Base-by-base conservation (phyloP, 805 yeast genomes). In the Candida bentonensis region DNA sequence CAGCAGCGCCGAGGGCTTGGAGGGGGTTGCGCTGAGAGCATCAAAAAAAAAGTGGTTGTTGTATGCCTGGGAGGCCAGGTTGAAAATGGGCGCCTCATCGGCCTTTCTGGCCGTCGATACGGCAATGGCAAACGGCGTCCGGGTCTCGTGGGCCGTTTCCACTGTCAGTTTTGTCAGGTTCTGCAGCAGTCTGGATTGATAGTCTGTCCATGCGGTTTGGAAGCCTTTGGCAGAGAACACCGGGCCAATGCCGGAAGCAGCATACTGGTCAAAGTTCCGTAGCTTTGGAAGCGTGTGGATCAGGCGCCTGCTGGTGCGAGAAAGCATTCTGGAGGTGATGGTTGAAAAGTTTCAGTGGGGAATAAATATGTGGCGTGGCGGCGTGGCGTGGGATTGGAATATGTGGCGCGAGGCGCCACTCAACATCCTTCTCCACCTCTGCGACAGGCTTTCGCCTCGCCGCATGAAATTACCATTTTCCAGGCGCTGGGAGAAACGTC, bases 41-140 rank as follows among this genome's bases (percentile, higher is more conserved):
- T 81, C 76, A 44, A 87, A 78, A 55, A 82, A 86, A 42, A 92
- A 70, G 64, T 89, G 98, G 66, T 92, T 92, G 65, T 87, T 88
- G 66, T 83, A 89, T 2, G 87, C 79, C 59, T 83, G 94, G 3
- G 95, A 83, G 2, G 97, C 96, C 56, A 72, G 76, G 64, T 88
- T 92, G 70, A 80, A 88, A n/a, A 75, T 62, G 45, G 75, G 74
- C 26, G 87, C 79, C 53, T 75, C 74, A 23, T 77, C 74, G 23
- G 82, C 68, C 49, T 76, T 74, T 54, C 74, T 73, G 2, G 87
- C 81, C 0, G 92, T 76, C 51, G 78, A 72, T 47, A 62, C 53
- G 47, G 64, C 59, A 44, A 85, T 75, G 49, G 82, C 82, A 59
- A 80, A 76, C 2, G 95, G 89, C 17, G 72, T 65, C 58, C 82